A percentile compares a stretch with the other conserved stretches of the same genome.
Conservation (phyloP, 192 early-diverging fungal species). For the Spizellomyces punctatus region DNA sequence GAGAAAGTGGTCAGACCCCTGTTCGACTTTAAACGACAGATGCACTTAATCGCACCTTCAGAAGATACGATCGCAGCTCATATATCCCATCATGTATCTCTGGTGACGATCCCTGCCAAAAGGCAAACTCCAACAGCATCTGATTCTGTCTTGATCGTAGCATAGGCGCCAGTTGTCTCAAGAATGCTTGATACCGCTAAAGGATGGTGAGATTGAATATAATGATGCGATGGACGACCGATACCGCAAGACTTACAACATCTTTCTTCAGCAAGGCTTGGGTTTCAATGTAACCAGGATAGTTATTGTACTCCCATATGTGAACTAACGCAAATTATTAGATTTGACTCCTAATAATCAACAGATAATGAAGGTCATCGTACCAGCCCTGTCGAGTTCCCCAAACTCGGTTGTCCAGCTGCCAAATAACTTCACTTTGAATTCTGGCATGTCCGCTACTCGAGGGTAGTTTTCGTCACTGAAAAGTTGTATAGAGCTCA, state of each 20-base stretch:
- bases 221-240: background rate
- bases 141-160: conserved; percentile 75
- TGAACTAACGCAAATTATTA: conserved; percentile 60
- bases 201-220: background rate
- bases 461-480: conserved; percentile 77
- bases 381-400: conserved; percentile 81
- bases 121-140: conserved; percentile 90
- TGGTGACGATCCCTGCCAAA: conserved; percentile 75
- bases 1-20: background rate
- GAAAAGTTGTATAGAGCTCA: conserved; percentile 10
- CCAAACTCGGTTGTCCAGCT: conserved; percentile 90
- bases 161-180: conserved; percentile 69
- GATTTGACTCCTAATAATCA: background rate
- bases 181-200: conserved; percentile 65
- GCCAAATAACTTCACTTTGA: conserved; percentile 81
- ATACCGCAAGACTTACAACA: conserved; percentile 42
- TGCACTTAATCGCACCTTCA: conserved; percentile 55
- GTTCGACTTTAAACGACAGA: too few species aligned
- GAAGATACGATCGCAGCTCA: conserved; percentile 84
- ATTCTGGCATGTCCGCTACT: conserved; percentile 74
- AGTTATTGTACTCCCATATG: conserved; percentile 94
- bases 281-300: conserved; percentile 75
- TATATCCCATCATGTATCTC: conserved; percentile 81
- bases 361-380: conserved; percentile 14
- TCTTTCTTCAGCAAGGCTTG: conserved; percentile 63